phyloP scores from a whole-genome alignment of 768 basidiomycete species.

The Kwoniella mangroviensis region DNA sequence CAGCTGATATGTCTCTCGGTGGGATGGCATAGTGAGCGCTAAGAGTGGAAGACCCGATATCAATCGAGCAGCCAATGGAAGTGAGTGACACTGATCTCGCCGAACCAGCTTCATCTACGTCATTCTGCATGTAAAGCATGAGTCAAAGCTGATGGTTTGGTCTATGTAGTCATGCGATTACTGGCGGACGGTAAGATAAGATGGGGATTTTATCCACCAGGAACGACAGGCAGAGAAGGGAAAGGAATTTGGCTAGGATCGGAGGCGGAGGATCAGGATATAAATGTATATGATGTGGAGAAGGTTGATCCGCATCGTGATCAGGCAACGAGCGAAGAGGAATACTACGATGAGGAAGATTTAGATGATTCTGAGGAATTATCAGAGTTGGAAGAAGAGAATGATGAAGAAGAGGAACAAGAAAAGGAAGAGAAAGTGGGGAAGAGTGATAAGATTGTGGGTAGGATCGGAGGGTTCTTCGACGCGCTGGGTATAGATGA shows the following conservation, averaged over 20 bases:
- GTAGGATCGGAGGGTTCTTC: conserved; percentile 40
- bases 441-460: conserved; percentile 19
- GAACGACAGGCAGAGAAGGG: conserved; percentile 23
- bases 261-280: conserved; percentile 13
- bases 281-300: conserved; percentile 20
- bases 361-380: conserved; percentile 14
- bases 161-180: conserved; percentile 72
- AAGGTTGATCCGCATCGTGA: conserved; percentile 15
- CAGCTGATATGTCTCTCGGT: neutral
- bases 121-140: neutral
- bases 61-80: conserved; percentile 84
- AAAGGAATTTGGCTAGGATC: conserved; percentile 51
- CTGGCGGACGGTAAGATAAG: conserved; percentile 77
- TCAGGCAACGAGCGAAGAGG: conserved; percentile 52
- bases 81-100: conserved; percentile 62
- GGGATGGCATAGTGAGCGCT: conserved; percentile 67
- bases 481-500: conserved; percentile 40
- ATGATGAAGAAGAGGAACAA: conserved; percentile 55
- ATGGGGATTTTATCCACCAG: conserved; percentile 86
- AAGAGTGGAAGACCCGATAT: conserved; percentile 87
- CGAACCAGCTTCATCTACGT: neutral
- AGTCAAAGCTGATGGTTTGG: conserved; percentile 2
- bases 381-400: conserved; percentile 21
- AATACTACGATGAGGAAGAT: conserved; percentile 37
- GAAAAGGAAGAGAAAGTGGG: conserved; percentile 49